phyloP scores from a whole-genome alignment of 768 basidiomycete genomes.

The Daedaleopsis sinensis region DNA sequence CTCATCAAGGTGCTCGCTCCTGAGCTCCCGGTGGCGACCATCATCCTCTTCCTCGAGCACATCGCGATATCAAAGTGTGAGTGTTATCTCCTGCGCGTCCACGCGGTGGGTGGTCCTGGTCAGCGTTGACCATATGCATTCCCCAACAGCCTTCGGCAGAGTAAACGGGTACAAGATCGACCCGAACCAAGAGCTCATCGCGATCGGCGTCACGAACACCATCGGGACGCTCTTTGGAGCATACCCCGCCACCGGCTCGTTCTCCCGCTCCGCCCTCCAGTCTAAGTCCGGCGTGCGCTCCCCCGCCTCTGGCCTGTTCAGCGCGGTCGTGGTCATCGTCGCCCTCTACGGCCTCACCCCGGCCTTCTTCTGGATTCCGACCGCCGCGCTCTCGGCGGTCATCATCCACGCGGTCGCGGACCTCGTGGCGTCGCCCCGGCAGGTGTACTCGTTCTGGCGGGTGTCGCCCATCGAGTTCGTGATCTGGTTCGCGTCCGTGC shows the following conservation, averaged over 20 bases:
- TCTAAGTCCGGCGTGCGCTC: constrained; percentile 95
- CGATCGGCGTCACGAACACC: constrained; percentile 95
- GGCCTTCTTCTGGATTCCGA: constrained; percentile 89
- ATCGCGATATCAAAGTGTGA: constrained; percentile 91
- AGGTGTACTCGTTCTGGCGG: constrained; percentile 89
- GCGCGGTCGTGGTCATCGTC: constrained; percentile 85
- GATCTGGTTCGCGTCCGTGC: constrained; percentile 84
- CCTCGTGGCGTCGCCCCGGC: constrained; percentile 81
- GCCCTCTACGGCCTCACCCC: constrained; percentile 92
- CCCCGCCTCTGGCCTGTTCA: constrained; percentile 82
- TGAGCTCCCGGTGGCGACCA: constrained; percentile 80
- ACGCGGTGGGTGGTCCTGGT: no score
- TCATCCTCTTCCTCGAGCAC: constrained; percentile 89
- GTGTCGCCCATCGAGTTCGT: constrained; percentile 89
- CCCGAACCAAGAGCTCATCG: constrained; percentile 92
- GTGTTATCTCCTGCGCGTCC: constrained; percentile 27
- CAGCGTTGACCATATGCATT: background rate
- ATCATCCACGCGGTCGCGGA: constrained; percentile 91
- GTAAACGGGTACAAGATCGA: constrained; percentile 92
- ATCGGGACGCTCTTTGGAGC: constrained; percentile 86
- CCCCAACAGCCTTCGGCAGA: constrained; percentile 78
- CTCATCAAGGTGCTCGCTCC: constrained; percentile 69
- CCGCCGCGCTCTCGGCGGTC: constrained; percentile 78
- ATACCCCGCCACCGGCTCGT: constrained; percentile 96
- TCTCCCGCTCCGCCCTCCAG: constrained; percentile 94